These are phyloP conservation scores for Pharus latifolius DNA, from an alignment of 176 grass and related monocot genomes.

Conservation along the genomic window DNA sequence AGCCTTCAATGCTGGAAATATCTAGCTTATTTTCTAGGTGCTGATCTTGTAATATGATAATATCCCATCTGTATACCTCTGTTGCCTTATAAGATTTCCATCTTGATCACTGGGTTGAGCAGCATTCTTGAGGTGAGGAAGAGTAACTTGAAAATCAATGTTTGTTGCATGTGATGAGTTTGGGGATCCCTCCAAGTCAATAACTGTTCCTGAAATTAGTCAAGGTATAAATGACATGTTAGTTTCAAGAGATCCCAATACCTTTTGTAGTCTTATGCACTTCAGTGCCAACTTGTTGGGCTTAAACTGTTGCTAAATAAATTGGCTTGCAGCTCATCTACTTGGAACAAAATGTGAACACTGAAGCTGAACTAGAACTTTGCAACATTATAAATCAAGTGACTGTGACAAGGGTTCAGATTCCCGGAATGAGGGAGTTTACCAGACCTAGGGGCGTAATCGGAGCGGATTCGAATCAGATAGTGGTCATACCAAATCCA, in stretches of 20 bases:
- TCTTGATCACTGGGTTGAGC: constrained; percentile 2
- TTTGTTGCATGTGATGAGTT: constrained; percentile 33
- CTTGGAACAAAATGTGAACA: not conserved
- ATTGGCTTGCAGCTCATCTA: not conserved
- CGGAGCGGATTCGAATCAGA: too few species aligned
- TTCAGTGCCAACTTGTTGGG: not conserved
- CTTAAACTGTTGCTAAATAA: not conserved
- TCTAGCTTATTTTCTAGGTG: not conserved
- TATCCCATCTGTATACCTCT: constrained; percentile 5
- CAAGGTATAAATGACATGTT: not conserved
- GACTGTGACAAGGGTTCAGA: too few species aligned
- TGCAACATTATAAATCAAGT: not conserved
- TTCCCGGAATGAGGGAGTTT: too few species aligned
- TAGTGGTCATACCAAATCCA: too few species aligned
- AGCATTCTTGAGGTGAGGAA: constrained; percentile 4
- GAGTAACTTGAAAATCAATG: constrained; percentile 25
- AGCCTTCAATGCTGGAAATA: not conserved
- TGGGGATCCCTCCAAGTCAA: constrained; percentile 34
- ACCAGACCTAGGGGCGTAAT: too few species aligned
- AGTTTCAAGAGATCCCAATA: constrained; percentile 2
- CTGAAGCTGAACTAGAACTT: not conserved
- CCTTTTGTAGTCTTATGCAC: not conserved
- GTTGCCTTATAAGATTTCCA: constrained; percentile 18
- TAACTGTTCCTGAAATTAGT: constrained; percentile 29
- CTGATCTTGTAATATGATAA: not conserved